phyloP scores from a whole-genome alignment of 2,329 filamentous ascomycete species.

The Penicillium sp. region DNA sequence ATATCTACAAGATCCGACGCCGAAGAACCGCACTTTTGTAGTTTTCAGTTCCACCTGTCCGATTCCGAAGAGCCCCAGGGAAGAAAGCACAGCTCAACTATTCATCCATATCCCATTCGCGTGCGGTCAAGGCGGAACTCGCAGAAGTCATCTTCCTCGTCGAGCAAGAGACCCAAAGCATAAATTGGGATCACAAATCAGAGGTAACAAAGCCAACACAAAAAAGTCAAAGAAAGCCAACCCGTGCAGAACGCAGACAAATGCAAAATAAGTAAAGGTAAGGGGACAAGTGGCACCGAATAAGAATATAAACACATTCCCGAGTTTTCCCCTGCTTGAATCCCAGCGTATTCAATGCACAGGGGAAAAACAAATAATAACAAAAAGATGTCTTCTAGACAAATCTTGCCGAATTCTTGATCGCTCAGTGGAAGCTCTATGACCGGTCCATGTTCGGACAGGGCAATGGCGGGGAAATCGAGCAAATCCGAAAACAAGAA shows the following conservation, averaged over 20 bases:
- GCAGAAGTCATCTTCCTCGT: not conserved
- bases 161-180: slow-evolving; percentile 8
- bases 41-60: slow-evolving; percentile 17
- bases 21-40: slow-evolving; percentile 24
- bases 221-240: slow-evolving; percentile 11
- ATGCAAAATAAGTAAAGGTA: slow-evolving; percentile 12
- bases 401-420: slow-evolving; percentile 16
- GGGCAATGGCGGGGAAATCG: slow-evolving; percentile 22
- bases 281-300: slow-evolving; percentile 4
- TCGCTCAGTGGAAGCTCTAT: slow-evolving; percentile 19
- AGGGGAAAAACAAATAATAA: not conserved
- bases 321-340: slow-evolving; percentile 2
- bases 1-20: slow-evolving; percentile 29
- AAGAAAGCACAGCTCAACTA: slow-evolving; percentile 4
- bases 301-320: slow-evolving; percentile 1
- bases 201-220: too few species aligned
- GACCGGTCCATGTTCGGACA: slow-evolving; percentile 8
- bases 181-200: not conserved
- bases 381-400: slow-evolving; percentile 17
- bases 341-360: slow-evolving; percentile 2
- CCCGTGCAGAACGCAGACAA: slow-evolving; percentile 16
- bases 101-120: not conserved
- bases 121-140: slow-evolving; percentile 2
- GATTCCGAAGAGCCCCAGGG: slow-evolving; percentile 2
- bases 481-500: slow-evolving; percentile 13